A percentile compares a stretch with the other conserved stretches of the same genome.
phyloP scores from a whole-genome alignment of 1,284 basidiomycete species.

The Marasmius sp. region DNA sequence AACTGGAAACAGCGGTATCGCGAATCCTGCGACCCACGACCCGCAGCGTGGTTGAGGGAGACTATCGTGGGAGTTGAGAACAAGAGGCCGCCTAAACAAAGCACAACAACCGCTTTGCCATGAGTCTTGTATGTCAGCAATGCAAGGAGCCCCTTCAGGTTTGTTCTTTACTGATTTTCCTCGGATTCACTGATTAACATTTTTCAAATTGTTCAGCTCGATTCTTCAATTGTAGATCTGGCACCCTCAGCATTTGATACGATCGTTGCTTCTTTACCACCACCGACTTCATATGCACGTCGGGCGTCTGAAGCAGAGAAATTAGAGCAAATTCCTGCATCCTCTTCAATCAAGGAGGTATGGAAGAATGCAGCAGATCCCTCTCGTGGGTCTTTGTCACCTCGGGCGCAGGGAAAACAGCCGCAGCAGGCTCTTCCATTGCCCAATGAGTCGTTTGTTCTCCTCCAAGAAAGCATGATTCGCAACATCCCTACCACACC shows the following conservation, averaged over 20 bases:
- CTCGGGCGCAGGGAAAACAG: constrained; percentile 56
- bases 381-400: constrained; percentile 34
- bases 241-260: constrained; percentile 85
- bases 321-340: constrained; percentile 53
- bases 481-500: constrained; percentile 54
- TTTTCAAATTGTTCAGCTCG: constrained; percentile 53
- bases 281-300: constrained; percentile 42
- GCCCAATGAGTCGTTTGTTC: constrained; percentile 85
- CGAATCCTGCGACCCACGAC: background rate
- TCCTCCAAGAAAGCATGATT: constrained; percentile 81
- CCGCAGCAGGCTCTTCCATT: constrained; percentile 49
- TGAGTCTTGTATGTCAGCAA: constrained; percentile 78
- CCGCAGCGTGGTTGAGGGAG: constrained; percentile 1
- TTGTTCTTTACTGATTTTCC: constrained; percentile 12
- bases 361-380: constrained; percentile 53
- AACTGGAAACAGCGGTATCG: too few species aligned
- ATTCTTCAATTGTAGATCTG: constrained; percentile 81
- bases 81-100: background rate
- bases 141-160: constrained; percentile 86
- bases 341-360: constrained; percentile 56
- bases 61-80: constrained; percentile 1
- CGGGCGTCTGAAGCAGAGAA: constrained; percentile 52
- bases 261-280: constrained; percentile 73
- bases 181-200: background rate
- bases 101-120: constrained; percentile 21